These are phyloP conservation scores for Aspergillus carlsbadensis DNA, from an alignment of 495 filamentous ascomycete genomes.

Conservation along the genomic window DNA sequence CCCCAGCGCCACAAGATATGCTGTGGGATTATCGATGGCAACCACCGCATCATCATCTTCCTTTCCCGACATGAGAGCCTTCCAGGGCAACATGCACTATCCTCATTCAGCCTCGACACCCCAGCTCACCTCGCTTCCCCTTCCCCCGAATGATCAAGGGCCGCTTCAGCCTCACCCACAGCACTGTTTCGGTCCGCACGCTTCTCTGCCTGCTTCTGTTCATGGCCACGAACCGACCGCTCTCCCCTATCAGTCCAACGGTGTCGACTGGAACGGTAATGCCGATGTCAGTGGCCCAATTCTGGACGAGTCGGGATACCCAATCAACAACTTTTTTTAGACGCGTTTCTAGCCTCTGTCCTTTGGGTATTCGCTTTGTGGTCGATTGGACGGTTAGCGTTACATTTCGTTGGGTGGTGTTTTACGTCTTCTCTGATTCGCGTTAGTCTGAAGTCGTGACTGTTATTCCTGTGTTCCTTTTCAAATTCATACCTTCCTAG, in stretches of 20 bases:
- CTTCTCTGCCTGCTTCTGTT: neutral
- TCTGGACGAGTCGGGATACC: no score
- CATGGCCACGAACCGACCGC: neutral
- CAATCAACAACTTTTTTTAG: no score
- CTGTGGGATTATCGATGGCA: neutral
- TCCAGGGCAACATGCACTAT: slow-evolving; percentile 1
- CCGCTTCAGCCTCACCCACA: neutral
- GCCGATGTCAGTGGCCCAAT: no score
- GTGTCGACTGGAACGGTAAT: neutral
- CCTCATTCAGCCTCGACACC: neutral
- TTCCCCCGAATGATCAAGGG: neutral
- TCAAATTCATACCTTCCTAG: no score
- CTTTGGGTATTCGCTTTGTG: no score
- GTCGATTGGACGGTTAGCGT: no score
- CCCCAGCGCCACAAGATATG: neutral
- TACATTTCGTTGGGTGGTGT: no score
- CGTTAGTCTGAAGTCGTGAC: no score
- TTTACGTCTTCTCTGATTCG: no score
- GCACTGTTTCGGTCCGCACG: neutral
- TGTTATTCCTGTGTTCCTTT: no score
- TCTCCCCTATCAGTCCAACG: neutral
- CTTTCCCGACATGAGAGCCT: neutral
- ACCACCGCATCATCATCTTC: neutral
- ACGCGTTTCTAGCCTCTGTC: no score
- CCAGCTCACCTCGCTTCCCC: neutral